Conservation (phyloP, 2,329 filamentous ascomycete species). For the Exophiala aquamarina region DNA sequence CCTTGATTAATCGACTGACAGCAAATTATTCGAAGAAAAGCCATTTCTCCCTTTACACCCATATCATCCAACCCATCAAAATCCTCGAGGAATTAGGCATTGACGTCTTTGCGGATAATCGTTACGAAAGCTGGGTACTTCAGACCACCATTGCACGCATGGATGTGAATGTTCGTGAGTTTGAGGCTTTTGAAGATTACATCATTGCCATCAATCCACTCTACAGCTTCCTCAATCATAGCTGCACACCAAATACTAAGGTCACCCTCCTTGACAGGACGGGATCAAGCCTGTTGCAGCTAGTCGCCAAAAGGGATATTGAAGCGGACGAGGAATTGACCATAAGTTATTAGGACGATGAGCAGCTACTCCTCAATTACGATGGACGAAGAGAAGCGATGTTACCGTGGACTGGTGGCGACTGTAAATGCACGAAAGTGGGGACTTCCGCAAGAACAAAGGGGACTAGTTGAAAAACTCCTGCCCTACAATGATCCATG, state of each 20-base stretch:
- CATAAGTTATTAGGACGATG: constrained; percentile 1
- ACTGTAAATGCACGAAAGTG: constrained; percentile 3
- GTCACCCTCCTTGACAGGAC: neutral
- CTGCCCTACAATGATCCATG: too few relatives aligned
- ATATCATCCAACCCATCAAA: neutral
- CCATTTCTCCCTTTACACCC: neutral
- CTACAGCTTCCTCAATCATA: constrained; percentile 8
- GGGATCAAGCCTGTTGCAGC: neutral
- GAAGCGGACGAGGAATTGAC: neutral
- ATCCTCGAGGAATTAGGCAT: neutral
- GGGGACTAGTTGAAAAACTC: too few relatives aligned
- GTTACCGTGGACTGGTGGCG: constrained; percentile 1
- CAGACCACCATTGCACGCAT: neutral
- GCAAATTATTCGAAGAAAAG: neutral
- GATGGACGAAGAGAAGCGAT: neutral
- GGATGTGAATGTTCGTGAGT: neutral
- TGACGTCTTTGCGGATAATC: neutral
- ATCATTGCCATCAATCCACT: constrained; percentile 1
- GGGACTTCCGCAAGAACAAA: too few relatives aligned
- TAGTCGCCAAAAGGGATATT: neutral
- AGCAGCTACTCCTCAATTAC: neutral
- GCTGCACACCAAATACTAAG: constrained; percentile 1
- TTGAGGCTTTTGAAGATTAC: neutral
- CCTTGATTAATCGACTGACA: neutral
- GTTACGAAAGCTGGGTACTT: constrained; percentile 2